Base-by-base conservation (phyloP, 176 grass and related monocot genomes). In the Alloteropsis semialata region DNA sequence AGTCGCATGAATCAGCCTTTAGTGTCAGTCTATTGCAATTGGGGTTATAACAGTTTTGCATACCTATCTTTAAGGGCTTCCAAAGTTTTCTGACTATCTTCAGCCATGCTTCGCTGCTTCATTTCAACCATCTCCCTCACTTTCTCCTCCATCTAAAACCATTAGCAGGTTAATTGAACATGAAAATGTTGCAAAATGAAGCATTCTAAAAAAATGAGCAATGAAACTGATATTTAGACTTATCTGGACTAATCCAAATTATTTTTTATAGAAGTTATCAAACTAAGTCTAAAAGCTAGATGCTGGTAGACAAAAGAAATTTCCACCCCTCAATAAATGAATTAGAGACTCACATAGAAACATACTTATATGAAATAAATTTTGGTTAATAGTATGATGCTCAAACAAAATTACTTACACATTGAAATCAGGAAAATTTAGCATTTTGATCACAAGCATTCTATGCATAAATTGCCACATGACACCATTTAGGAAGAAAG, bases 61-160 rank as follows among this genome's bases (percentile, higher is more conserved):
- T 92, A 99, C 96, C 96, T 99, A 71, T 99, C 96, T 92, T 99
- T 99, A 27, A 99, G 83, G 63, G 84, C 89, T 79, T 99, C 96
- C 51, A 99, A 91, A 80, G 96, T 99, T 94, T 99, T 99, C 87
- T 99, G 96, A 50, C 88, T 99, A 81, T 99, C 96, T 87, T 99
- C 96, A 43, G 93, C 96, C 84, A 99, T 84, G 84, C 96, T 99
- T 41, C 93, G 93, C 66, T 99, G 96, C 78, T 99, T 99, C 85
- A 99, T 99, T 94, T 99, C 96, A 83, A 99, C 96, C 88, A 99
- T 92, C 81, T 99, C 96, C 72, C 91, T 99, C 13, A 99, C 96
- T 84, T 98, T 98, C 83, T 98, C 96, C 80, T 98, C 96, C 96
- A 98, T 98, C 96, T 98, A 91, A 74, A 75, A 62, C 75, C 66